These are phyloP conservation scores for Xylaria castorea DNA, from an alignment of 495 filamentous ascomycete species.

Conservation along the genomic window DNA sequence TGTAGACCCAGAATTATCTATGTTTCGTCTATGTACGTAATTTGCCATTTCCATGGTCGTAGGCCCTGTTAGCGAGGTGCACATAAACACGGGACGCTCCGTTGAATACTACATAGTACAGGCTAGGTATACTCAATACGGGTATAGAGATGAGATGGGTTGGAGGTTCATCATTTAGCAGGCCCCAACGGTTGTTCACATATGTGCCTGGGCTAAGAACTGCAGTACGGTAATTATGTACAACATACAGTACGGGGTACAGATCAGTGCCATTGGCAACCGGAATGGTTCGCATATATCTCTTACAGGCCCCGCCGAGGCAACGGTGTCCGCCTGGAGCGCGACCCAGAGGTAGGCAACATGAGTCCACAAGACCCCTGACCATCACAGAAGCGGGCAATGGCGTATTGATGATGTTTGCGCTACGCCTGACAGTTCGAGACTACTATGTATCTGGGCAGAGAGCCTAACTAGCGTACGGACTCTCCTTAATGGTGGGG, in stretches of 20 bases:
- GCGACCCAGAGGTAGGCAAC: conserved; percentile 4
- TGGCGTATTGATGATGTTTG: neutral
- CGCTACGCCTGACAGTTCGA: conserved; percentile 2
- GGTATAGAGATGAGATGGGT: conserved; percentile 14
- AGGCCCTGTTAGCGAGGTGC: conserved; percentile 11
- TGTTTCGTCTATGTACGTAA: conserved; percentile 13
- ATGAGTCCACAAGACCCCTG: conserved; percentile 17
- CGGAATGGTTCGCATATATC: conserved; percentile 21
- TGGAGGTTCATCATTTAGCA: neutral
- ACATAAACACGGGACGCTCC: conserved; percentile 15
- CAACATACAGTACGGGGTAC: conserved; percentile 15
- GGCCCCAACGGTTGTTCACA: conserved; percentile 5
- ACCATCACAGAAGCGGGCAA: conserved; percentile 5
- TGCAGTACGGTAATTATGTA: conserved; percentile 18
- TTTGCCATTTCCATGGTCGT: neutral
- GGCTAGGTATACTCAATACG: neutral
- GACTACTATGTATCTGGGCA: conserved; percentile 8
- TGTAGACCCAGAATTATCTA: neutral
- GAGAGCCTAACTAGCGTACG: neutral
- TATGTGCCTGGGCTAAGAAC: conserved; percentile 14
- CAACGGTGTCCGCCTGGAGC: conserved; percentile 4
- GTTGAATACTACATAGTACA: neutral
- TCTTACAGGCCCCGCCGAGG: conserved; percentile 16
- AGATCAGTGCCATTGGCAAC: conserved; percentile 15
- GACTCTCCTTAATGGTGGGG: conserved; percentile 10